These are phyloP conservation scores for Selaginella moellendorffii DNA, from an alignment of 75 land plant species.

Conservation along the genomic window DNA sequence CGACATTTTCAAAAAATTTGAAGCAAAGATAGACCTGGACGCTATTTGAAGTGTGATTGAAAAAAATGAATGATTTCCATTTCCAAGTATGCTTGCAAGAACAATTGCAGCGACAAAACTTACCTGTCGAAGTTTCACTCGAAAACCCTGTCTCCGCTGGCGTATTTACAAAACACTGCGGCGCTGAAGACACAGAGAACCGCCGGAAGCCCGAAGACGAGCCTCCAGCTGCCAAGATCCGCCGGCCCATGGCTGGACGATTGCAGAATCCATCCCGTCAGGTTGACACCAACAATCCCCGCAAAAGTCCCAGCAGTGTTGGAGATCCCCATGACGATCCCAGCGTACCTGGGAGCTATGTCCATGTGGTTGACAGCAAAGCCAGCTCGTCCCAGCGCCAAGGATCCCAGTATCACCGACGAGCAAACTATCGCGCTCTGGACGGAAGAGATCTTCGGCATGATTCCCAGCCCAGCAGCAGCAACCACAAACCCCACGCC, in stretches of 20 bases:
- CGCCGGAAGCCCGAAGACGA: constrained; percentile 53
- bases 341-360: constrained; percentile 76
- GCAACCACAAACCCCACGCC: constrained; percentile 52
- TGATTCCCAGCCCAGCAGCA: constrained; percentile 44
- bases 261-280: constrained; percentile 64
- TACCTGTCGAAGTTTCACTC: constrained; percentile 21
- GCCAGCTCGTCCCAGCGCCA: constrained; percentile 69
- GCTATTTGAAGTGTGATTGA: too few relatives aligned
- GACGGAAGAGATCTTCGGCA: constrained; percentile 42
- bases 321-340: constrained; percentile 84
- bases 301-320: constrained; percentile 85
- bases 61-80: too few relatives aligned
- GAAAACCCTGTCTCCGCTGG: constrained; percentile 66
- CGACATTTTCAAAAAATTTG: too few relatives aligned
- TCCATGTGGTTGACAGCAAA: constrained; percentile 91
- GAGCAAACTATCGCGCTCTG: constrained; percentile 57
- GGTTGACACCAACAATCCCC: constrained; percentile 64
- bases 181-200: constrained; percentile 55
- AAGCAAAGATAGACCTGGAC: too few relatives aligned
- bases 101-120: too few relatives aligned
- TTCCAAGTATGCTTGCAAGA: too few relatives aligned
- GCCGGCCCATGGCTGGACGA: constrained; percentile 40
- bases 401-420: constrained; percentile 58
- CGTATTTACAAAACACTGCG: constrained; percentile 40
- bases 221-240: constrained; percentile 49